Evolutionary conservation across 2,329 filamentous ascomycete species (phyloP), one percentile per base, ranked within the genome.

Genomic region (Beauveria sp.): DNA sequence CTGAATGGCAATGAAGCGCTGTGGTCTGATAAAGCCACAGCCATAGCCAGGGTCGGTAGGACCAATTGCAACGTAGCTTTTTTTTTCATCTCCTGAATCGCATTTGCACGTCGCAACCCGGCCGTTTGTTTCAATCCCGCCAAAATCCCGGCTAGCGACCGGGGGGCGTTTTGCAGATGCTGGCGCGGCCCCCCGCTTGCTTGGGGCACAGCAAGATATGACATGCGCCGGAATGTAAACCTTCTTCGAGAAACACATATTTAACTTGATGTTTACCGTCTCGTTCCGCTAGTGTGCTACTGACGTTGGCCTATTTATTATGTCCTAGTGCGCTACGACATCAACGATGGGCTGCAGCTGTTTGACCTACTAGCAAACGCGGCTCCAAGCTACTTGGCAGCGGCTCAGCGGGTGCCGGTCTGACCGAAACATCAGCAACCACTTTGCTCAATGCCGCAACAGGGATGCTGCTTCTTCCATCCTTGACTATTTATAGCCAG

Each of bases 111-210:
- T 20, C 38, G 16, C 20, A 55, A 40, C 10, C 38, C 22, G 22
- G 46, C 46, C 18, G 18, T 43, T 51, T 59, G 34, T 59, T 59
- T 59, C 56, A 59, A 43, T 59, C 34, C 56, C 56, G 46, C 46
- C 46, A 43, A 51, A 42, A 59, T 43, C 46, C 56, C 24, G 56
- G 38, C 56, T 59, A 51, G 46, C 46, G 34, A 59, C 46, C 12
- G 43, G 28, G 28, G 20, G 46, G 38, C 40, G 31, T 22, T 52
- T 40, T 52, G 50, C 51, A 24, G 34, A 54, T 31, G 46, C 24
- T 43, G 40, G 20, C 34, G 46, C 38, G 34, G 20, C 31, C 49
- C 20, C 10, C 56, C 46, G 24, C 45, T 14, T 24, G 38, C 46
- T 43, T 59, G 42, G 56, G 42, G n/a, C 46, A 31, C 24, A 14